Evolutionary conservation across 108 stramenopile genomes (phyloP).

Genomic region (Aurantiochytrium sp.): DNA sequence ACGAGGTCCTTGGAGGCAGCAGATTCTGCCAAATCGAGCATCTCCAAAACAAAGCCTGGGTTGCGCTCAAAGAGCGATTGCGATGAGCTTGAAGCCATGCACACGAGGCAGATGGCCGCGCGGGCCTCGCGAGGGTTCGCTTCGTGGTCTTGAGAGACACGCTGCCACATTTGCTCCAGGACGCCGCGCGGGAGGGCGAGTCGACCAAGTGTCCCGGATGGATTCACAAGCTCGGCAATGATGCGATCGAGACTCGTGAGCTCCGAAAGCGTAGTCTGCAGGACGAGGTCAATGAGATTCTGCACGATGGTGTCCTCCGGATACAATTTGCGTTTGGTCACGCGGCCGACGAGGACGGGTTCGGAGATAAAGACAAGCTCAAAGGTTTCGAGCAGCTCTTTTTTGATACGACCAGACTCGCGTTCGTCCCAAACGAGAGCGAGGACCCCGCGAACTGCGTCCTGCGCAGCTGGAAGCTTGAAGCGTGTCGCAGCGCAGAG

Average conservation of each 20-base stretch:
- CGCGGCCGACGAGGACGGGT: conserved; percentile 68
- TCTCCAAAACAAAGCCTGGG: conserved; percentile 27
- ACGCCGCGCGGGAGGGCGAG: not conserved
- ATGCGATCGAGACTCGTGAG: conserved; percentile 74
- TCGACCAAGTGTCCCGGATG: conserved; percentile 18
- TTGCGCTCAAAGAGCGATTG: conserved; percentile 71
- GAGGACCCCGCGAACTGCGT: conserved; percentile 79
- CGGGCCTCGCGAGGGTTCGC: conserved; percentile 24
- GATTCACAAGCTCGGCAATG: conserved; percentile 26
- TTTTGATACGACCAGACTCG: conserved; percentile 53
- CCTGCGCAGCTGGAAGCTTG: conserved; percentile 76
- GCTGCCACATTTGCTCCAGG: conserved; percentile 65
- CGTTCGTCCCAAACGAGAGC: conserved; percentile 84
- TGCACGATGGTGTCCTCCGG: conserved; percentile 67
- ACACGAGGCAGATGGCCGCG: conserved; percentile 68
- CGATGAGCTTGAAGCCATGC: conserved; percentile 79
- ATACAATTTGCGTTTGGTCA: conserved; percentile 36
- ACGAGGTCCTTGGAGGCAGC: not conserved
- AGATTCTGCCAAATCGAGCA: not conserved
- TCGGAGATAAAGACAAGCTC: conserved; percentile 76
- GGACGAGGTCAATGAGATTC: conserved; percentile 68
- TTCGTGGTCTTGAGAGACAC: conserved; percentile 72
- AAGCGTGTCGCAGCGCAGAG: conserved; percentile 82
- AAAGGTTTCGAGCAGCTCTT: conserved; percentile 77
- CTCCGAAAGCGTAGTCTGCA: conserved; percentile 69